Evolutionary conservation across 2,329 filamentous ascomycete genomes (phyloP).

Genomic region (Beauveria medogensis): DNA sequence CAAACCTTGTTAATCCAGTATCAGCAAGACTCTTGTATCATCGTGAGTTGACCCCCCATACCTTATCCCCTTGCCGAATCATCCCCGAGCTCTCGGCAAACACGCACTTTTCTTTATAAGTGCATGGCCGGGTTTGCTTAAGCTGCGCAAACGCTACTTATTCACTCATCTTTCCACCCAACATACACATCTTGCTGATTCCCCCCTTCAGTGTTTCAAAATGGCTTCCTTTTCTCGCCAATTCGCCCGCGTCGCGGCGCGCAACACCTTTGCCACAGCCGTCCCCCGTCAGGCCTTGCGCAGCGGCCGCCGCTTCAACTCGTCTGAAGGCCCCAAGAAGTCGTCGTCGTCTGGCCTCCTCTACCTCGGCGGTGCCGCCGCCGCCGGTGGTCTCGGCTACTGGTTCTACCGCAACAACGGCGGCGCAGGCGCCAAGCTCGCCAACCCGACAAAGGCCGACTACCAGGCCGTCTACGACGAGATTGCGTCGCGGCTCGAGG

Average conservation of each 20-base stretch:
- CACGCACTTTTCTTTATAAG: background rate
- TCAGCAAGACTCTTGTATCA: conserved; percentile 5
- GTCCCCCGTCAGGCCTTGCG: conserved; percentile 62
- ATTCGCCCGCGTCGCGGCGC: conserved; percentile 46
- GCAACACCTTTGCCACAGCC: conserved; percentile 49
- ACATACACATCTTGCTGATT: background rate
- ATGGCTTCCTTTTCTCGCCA: conserved; percentile 42
- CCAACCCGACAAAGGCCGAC: conserved; percentile 72
- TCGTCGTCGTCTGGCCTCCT: conserved; percentile 40
- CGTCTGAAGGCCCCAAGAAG: conserved; percentile 55
- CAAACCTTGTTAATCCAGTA: background rate
- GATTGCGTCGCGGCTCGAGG: conserved; percentile 70
- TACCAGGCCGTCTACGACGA: conserved; percentile 94
- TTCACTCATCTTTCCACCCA: background rate
- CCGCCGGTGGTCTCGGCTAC: conserved; percentile 56
- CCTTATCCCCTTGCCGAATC: conserved; percentile 2
- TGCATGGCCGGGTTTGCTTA: background rate
- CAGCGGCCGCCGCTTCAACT: conserved; percentile 70
- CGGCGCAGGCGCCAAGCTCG: conserved; percentile 43
- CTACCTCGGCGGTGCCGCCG: conserved; percentile 50
- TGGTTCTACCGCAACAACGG: conserved; percentile 56
- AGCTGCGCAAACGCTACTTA: background rate
- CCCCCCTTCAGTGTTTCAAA: background rate
- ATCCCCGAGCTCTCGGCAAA: background rate
- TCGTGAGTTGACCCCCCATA: background rate